These are phyloP conservation scores for Castanea mollissima DNA, from an alignment of 306 rosid species.

Conservation along the genomic window DNA sequence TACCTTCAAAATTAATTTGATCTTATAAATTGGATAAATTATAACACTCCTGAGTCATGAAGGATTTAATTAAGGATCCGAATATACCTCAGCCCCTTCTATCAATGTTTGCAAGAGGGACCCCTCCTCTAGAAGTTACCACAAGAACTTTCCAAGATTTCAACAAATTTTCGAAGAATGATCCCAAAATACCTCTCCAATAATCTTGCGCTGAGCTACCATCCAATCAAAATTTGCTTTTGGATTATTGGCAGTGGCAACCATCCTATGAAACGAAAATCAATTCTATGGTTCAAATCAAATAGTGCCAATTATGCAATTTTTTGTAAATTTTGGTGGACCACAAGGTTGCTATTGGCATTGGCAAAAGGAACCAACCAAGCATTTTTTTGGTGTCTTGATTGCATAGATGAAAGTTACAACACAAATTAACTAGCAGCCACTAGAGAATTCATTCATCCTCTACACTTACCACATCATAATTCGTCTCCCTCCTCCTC, in stretches of 20 bases:
- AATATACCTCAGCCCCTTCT: background rate
- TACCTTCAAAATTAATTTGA: too few relatives aligned
- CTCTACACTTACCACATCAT: constrained; percentile 37
- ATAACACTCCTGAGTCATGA: too few relatives aligned
- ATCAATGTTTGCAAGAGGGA: background rate
- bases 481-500: constrained; percentile 13
- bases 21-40: too few relatives aligned
- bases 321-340: background rate
- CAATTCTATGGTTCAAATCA: background rate
- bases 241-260: background rate
- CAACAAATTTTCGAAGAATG: too few relatives aligned
- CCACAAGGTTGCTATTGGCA: background rate
- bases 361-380: background rate
- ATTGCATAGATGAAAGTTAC: background rate
- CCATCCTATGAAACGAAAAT: background rate
- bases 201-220: background rate
- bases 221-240: background rate
- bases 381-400: background rate
- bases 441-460: constrained; percentile 27
- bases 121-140: background rate
- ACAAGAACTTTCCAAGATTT: background rate
- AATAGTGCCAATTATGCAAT: background rate
- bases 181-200: too few relatives aligned
- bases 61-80: background rate
- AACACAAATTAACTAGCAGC: constrained; percentile 7